Base-by-base conservation (phyloP, 2,329 filamentous ascomycete species). In the Cordyceps farinosa region DNA sequence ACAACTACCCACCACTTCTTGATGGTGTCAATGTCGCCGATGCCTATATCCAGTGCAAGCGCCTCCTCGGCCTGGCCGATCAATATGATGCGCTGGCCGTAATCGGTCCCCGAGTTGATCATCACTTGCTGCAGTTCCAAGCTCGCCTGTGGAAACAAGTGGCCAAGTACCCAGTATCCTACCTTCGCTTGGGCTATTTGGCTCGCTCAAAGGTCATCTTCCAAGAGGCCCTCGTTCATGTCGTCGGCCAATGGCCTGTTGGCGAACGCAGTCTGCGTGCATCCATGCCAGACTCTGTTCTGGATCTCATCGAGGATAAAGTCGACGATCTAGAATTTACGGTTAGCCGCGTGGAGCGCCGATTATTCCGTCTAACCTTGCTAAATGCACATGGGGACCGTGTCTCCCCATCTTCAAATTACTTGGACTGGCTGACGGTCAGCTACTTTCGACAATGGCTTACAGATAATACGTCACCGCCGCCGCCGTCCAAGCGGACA, bases 291-390 rank as follows among this genome's bases (percentile, higher is more conserved):
- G 85, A 89, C 32, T 75, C 84, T 0, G 91, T 97, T 0, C 80
- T 97, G 10, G 92, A 97, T 68, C 83, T 97, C 42, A 96, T 97
- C 66, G 91, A 97, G 74, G 92, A 97, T 76, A 97, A 97, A 75
- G 92, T 95, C 5, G 92, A 96, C 69, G 93, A 97, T 74, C 82
- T 97, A 22, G 90, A 92, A 66, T 92, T 97, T 70, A 83, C 88
- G 8, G 91, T 96, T 66, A 84, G 87, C 42, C 87, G 90, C 34
- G 84, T 95, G 29, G 94, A 97, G 72, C 87, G 87, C 27, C 88
- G 89, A 61, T 84, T 98, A 13, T 96, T 96, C 77, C 85, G 92
- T 11, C 79, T 97, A 7, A 91, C 84, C 1, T 82, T 97, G 9
- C 90, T 87, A 4, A 97, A 90, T 27, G 85, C 87, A 11, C 82